These are phyloP conservation scores for Naganishia randhawae DNA, from an alignment of 768 basidiomycete genomes.

Conservation along the genomic window DNA sequence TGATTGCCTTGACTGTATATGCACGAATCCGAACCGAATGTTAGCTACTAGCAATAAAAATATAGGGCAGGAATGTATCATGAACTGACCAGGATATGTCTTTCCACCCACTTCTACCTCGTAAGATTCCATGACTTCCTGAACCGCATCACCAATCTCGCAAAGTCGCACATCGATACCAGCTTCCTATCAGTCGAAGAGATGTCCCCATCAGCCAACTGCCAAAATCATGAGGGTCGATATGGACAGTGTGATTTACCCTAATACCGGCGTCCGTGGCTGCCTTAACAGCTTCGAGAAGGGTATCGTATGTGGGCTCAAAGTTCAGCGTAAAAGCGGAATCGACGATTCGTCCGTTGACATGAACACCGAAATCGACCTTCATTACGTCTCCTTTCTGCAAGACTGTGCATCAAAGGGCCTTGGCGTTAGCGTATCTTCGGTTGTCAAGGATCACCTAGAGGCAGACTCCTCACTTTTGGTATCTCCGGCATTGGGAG, in stretches of 20 bases:
- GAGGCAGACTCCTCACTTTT: constrained; percentile 7
- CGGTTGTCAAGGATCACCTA: constrained; percentile 19
- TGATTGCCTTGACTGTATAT: constrained; percentile 77
- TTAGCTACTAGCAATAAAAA: background rate
- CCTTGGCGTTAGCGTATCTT: background rate
- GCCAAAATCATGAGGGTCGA: background rate
- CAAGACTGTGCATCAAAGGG: constrained; percentile 59
- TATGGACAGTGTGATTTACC: constrained; percentile 53
- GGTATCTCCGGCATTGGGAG: constrained; percentile 87
- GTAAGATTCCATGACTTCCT: constrained; percentile 98
- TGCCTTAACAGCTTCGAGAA: constrained; percentile 86
- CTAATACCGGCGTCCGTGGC: constrained; percentile 88
- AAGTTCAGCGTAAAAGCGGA: constrained; percentile 90
- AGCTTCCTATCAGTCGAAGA: constrained; percentile 64
- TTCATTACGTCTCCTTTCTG: constrained; percentile 83
- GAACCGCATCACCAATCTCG: constrained; percentile 84
- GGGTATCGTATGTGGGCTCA: constrained; percentile 81
- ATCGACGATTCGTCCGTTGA: constrained; percentile 89
- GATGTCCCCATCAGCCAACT: background rate
- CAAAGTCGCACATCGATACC: constrained; percentile 93
- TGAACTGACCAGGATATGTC: constrained; percentile 64
- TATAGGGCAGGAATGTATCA: background rate
- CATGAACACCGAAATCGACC: constrained; percentile 96
- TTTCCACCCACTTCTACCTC: constrained; percentile 91
- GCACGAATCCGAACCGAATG: background rate